These are phyloP conservation scores for Fusarium haematococcum DNA, from an alignment of 2,329 filamentous ascomycete species.

Conservation along the genomic window DNA sequence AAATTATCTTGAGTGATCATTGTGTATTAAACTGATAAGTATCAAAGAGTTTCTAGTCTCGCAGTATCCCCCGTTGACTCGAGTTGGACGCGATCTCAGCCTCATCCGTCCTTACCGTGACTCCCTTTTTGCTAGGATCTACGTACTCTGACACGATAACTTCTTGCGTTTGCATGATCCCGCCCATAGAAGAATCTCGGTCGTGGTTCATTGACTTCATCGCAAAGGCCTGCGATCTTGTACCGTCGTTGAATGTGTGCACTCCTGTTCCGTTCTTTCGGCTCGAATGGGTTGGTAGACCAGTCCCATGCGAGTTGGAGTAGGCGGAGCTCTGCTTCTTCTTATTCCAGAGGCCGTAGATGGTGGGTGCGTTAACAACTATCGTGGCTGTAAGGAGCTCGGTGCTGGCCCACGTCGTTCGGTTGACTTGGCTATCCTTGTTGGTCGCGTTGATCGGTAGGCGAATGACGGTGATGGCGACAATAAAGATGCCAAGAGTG, in stretches of 20 bases:
- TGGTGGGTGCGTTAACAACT: conserved; percentile 54
- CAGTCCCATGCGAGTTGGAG: not conserved
- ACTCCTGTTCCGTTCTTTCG: not conserved
- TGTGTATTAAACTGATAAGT: not conserved
- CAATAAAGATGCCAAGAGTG: conserved; percentile 54
- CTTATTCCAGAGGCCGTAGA: conserved; percentile 52
- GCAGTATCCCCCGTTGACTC: not conserved
- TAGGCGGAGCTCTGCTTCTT: not conserved
- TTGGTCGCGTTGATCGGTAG: conserved; percentile 52
- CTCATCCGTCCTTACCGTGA: not conserved
- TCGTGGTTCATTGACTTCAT: not conserved
- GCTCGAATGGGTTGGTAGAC: not conserved
- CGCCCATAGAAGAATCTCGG: not conserved
- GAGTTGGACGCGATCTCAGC: not conserved
- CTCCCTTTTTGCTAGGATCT: not conserved
- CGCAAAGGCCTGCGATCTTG: not conserved
- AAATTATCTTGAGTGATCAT: not conserved
- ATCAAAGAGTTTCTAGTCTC: not conserved
- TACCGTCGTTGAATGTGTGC: not conserved
- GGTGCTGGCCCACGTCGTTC: conserved; percentile 53
- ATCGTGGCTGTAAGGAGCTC: conserved; percentile 50
- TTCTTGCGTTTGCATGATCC: not conserved
- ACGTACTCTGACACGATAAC: not conserved
- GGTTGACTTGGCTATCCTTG: conserved; percentile 50
- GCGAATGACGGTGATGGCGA: conserved; percentile 53